phyloP scores from a whole-genome alignment of 345 rosid species.

The Eucalyptus curtisii region DNA sequence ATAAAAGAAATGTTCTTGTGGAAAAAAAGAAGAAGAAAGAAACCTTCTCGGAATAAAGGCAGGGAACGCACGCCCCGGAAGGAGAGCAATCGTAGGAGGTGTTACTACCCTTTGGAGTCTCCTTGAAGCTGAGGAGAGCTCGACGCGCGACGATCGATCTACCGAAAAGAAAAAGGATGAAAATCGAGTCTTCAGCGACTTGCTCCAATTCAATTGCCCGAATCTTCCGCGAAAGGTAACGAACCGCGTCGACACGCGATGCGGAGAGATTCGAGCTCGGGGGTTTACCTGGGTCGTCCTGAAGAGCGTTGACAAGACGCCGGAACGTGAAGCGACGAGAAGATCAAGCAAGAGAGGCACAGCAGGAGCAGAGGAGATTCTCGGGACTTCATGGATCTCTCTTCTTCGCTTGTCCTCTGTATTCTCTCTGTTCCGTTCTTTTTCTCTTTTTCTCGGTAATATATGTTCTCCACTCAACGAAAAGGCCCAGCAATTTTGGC shows the following conservation, averaged over 20 bases:
- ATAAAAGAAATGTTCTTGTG: background rate
- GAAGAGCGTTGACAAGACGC: background rate
- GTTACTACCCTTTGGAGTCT: constrained; percentile 52
- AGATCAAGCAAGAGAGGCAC: background rate
- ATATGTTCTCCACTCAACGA: background rate
- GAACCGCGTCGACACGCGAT: background rate
- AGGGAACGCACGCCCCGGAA: constrained; percentile 87
- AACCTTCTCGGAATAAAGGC: constrained; percentile 83
- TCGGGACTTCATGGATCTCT: background rate
- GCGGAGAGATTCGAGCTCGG: background rate
- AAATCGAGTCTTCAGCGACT: background rate
- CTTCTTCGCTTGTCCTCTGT: background rate
- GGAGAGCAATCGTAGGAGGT: constrained; percentile 72
- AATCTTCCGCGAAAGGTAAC: background rate
- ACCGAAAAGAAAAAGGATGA: background rate
- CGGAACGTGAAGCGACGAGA: background rate
- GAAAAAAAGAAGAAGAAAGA: background rate
- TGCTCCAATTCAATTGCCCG: background rate
- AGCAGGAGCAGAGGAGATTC: background rate
- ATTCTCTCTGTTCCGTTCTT: background rate
- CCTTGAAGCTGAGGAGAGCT: constrained; percentile 51
- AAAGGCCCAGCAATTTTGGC: background rate
- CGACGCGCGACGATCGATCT: constrained; percentile 23
- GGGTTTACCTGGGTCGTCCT: background rate
- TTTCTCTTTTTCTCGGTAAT: background rate